Evolutionary conservation across 1,284 basidiomycete species (phyloP).

Genomic region (Anthracocystis walkeri): DNA sequence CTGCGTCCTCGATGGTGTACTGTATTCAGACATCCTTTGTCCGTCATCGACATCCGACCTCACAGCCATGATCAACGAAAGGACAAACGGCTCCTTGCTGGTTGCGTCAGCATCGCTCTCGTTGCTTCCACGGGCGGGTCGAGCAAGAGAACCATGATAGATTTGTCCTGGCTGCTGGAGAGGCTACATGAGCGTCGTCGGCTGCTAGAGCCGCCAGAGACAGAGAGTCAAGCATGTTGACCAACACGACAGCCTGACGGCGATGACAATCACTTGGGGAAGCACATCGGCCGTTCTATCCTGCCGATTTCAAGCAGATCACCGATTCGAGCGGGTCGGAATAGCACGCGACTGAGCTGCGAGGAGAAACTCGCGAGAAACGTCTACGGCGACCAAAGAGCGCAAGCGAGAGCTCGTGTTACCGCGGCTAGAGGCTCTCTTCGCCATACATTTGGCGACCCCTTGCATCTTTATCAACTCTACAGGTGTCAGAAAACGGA

Average conservation of each 20-base stretch:
- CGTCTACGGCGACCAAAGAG: constrained; percentile 13
- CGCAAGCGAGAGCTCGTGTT: constrained; percentile 25
- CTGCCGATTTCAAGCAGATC: neutral
- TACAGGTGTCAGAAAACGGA: neutral
- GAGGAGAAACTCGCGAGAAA: constrained; percentile 13
- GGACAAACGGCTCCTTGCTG: neutral
- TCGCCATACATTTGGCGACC: neutral
- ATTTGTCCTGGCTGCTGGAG: too few relatives aligned
- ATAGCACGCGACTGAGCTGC: neutral
- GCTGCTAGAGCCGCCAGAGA: too few relatives aligned
- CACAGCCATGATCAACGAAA: neutral
- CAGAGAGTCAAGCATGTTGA: too few relatives aligned
- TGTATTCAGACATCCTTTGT: neutral
- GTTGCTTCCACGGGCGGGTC: too few relatives aligned
- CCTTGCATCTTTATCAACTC: constrained; percentile 22
- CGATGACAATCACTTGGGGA: too few relatives aligned
- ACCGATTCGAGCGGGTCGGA: neutral
- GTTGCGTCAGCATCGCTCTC: neutral
- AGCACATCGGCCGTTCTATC: too few relatives aligned
- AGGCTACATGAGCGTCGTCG: too few relatives aligned
- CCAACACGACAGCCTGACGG: too few relatives aligned
- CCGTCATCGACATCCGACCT: neutral
- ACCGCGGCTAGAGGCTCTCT: constrained; percentile 1
- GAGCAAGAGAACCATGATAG: too few relatives aligned
- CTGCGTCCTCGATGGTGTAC: neutral